Conservation (phyloP, 1,284 basidiomycete species). For the Neolentinus lepideus region DNA sequence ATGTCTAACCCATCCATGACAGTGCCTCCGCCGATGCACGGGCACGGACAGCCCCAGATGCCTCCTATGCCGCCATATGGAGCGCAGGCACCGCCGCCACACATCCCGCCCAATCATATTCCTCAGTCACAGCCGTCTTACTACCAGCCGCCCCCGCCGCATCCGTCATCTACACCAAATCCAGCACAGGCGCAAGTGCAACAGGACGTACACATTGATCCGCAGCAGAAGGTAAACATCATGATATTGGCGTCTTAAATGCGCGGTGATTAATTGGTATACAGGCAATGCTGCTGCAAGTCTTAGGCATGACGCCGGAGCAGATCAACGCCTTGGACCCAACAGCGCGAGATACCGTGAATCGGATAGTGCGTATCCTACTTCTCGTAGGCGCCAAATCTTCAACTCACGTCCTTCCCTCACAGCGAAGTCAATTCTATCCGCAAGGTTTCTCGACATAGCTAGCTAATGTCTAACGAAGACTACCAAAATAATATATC, state of each 20-base stretch:
- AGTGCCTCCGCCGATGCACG: conserved; percentile 21
- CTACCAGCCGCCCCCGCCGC: conserved; percentile 12
- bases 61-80: not conserved
- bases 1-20: conserved; percentile 21
- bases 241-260: conserved; percentile 7
- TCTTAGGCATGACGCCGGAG: conserved; percentile 78
- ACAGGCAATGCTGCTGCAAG: conserved; percentile 81
- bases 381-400: not conserved
- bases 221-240: conserved; percentile 22
- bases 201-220: conserved; percentile 20
- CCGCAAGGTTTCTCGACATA: not conserved
- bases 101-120: conserved; percentile 3
- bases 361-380: conserved; percentile 61
- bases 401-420: conserved; percentile 5
- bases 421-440: conserved; percentile 38
- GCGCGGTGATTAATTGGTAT: conserved; percentile 10
- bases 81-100: not conserved
- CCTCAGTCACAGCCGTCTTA: conserved; percentile 10
- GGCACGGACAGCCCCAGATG: conserved; percentile 15
- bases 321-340: conserved; percentile 85
- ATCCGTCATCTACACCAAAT: conserved; percentile 21
- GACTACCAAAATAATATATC: too few species aligned
- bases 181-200: conserved; percentile 8
- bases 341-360: conserved; percentile 78
- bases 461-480: too few species aligned